A percentile compares a stretch with the other conserved stretches of the same genome.
Conservation (phyloP, 139 green algal species). For the Monoraphidium neglectum region DNA sequence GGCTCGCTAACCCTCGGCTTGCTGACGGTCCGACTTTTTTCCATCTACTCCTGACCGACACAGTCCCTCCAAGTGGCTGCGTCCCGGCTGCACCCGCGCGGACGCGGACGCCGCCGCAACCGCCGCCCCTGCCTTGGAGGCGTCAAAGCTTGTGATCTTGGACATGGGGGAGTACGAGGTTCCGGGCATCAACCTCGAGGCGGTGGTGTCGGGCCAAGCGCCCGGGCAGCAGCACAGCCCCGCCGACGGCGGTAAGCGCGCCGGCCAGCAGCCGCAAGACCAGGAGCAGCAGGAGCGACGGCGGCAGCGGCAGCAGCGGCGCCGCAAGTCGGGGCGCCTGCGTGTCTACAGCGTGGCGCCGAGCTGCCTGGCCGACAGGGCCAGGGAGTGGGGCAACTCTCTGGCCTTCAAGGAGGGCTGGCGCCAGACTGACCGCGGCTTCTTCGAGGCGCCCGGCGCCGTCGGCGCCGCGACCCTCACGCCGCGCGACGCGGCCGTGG, state of each 20-base stretch:
- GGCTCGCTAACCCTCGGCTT: too few species aligned
- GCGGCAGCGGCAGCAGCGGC: not conserved
- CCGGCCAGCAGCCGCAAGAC: too few species aligned
- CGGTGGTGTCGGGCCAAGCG: too few species aligned
- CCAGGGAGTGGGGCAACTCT: constrained; percentile 31
- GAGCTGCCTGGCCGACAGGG: constrained; percentile 16
- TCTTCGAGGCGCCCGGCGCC: constrained; percentile 46
- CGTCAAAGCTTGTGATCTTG: constrained; percentile 38
- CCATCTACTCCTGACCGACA: too few species aligned
- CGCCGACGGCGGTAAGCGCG: too few species aligned
- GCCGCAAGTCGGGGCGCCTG: constrained; percentile 12
- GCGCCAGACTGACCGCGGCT: constrained; percentile 36
- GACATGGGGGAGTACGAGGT: constrained; percentile 48
- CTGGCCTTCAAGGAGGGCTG: constrained; percentile 38
- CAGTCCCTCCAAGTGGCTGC: too few species aligned
- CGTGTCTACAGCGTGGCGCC: constrained; percentile 36
- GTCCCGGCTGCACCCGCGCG: too few species aligned
- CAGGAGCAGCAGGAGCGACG: not conserved
- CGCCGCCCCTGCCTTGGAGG: not conserved
- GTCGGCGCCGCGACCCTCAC: too few species aligned
- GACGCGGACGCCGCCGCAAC: too few species aligned
- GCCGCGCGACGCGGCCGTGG: too few species aligned
- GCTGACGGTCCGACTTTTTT: too few species aligned
- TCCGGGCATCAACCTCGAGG: not conserved
- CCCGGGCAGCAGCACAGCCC: too few species aligned